A percentile compares a stretch with the other conserved stretches of the same genome.
These are phyloP conservation scores for Chlorociboria aeruginascens DNA, from an alignment of 495 filamentous ascomycete species.

Conservation along the genomic window DNA sequence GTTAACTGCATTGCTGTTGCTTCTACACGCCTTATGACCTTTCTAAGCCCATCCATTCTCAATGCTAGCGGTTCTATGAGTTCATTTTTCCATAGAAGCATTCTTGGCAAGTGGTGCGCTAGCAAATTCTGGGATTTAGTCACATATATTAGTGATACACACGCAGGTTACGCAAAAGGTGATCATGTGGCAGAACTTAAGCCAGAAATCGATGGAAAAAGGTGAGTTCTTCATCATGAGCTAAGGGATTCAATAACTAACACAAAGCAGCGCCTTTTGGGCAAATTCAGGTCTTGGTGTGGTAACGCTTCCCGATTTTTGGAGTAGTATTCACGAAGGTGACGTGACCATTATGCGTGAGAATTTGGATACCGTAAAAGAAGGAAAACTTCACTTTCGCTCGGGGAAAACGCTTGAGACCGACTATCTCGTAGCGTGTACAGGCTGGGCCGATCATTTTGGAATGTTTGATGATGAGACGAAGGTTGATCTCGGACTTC, in stretches of 20 bases:
- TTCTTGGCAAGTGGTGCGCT: no score
- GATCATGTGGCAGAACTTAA: background rate
- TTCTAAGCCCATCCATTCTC: no score
- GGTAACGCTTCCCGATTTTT: constrained; percentile 25
- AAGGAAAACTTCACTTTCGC: no score
- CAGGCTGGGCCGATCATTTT: background rate
- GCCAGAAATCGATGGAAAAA: no score
- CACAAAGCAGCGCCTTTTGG: constrained; percentile 27
- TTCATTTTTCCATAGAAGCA: no score
- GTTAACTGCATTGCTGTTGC: background rate
- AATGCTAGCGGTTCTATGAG: no score
- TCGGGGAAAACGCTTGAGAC: background rate
- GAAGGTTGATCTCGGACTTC: background rate
- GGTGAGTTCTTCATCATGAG: no score
- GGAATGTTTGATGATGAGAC: background rate
- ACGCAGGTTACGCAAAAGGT: no score
- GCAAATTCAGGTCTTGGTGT: constrained; percentile 25
- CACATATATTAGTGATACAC: no score
- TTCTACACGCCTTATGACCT: background rate
- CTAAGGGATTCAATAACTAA: background rate
- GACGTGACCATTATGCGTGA: constrained; percentile 19
- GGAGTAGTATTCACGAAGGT: constrained; percentile 25
- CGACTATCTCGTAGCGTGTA: background rate
- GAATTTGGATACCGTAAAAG: background rate
- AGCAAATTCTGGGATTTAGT: no score